A percentile compares a stretch with the other conserved stretches of the same genome.
phyloP scores from a whole-genome alignment of 805 yeast species.

The Maudiozyma serrabonitensis region DNA sequence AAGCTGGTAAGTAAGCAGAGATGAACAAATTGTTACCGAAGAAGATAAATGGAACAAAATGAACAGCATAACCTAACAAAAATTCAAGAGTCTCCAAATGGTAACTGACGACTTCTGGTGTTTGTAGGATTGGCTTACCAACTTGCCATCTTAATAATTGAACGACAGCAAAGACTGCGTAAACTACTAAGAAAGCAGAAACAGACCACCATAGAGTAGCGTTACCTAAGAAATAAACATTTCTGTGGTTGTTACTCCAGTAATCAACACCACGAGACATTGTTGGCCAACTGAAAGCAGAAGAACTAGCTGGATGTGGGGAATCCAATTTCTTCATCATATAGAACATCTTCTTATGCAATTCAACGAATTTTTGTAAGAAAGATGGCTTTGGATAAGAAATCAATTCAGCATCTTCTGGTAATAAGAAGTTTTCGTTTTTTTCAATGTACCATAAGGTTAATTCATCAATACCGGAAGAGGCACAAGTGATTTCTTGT shows the following conservation, averaged over 20 bases:
- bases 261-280: slow-evolving; percentile 70
- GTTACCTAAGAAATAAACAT: slow-evolving; percentile 67
- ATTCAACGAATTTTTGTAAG: slow-evolving; percentile 51
- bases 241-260: slow-evolving; percentile 46
- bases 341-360: slow-evolving; percentile 66
- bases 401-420: slow-evolving; percentile 37
- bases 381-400: slow-evolving; percentile 47
- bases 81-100: slow-evolving; percentile 54
- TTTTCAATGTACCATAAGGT: slow-evolving; percentile 69
- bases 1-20: slow-evolving; percentile 87
- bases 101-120: slow-evolving; percentile 49
- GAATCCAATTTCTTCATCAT: slow-evolving; percentile 57
- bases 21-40: slow-evolving; percentile 89
- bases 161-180: slow-evolving; percentile 36
- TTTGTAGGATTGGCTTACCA: slow-evolving; percentile 40
- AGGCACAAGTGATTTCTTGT: slow-evolving; percentile 76
- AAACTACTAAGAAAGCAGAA: slow-evolving; percentile 40
- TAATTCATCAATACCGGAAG: slow-evolving; percentile 52
- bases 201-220: slow-evolving; percentile 72
- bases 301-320: slow-evolving; percentile 61
- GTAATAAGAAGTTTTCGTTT: slow-evolving; percentile 43
- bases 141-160: slow-evolving; percentile 56
- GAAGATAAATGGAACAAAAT: slow-evolving; percentile 63
- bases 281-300: slow-evolving; percentile 67
- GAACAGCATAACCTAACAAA: slow-evolving; percentile 63